Evolutionary conservation across 768 basidiomycete species (phyloP).

Genomic region (Trametes cingulata): DNA sequence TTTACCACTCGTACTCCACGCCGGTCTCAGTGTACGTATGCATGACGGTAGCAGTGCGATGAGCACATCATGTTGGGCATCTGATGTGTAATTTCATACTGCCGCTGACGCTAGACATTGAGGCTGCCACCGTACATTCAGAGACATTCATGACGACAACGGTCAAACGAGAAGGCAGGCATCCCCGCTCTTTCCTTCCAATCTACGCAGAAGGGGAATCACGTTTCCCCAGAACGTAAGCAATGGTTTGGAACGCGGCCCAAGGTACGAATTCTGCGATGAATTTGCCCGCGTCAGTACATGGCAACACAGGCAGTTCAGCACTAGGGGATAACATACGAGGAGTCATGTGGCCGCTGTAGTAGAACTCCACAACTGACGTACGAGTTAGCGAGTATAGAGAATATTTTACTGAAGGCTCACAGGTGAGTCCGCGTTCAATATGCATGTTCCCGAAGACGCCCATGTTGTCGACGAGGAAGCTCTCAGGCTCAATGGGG

Average conservation of each 20-base stretch:
- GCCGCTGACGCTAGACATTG: neutral
- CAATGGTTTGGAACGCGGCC: slow-evolving; percentile 71
- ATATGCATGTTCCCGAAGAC: slow-evolving; percentile 34
- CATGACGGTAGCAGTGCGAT: no score
- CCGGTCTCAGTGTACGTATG: no score
- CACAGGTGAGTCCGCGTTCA: slow-evolving; percentile 37
- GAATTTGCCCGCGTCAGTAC: neutral
- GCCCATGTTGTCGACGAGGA: slow-evolving; percentile 35
- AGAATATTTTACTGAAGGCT: neutral
- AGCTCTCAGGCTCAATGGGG: slow-evolving; percentile 35
- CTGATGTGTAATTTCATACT: no score
- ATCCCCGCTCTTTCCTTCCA: neutral
- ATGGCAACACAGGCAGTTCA: no score
- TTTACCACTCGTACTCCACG: neutral
- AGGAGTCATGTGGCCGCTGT: slow-evolving; percentile 61
- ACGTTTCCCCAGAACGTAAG: slow-evolving; percentile 62
- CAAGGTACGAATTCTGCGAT: slow-evolving; percentile 33
- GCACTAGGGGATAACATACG: slow-evolving; percentile 40
- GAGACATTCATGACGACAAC: no score
- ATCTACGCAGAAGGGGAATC: slow-evolving; percentile 39
- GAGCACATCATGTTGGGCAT: no score
- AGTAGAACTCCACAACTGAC: slow-evolving; percentile 57
- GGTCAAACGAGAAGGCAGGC: no score
- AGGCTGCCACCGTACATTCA: neutral
- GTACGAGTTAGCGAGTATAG: neutral